A percentile compares a stretch with the other conserved stretches of the same genome.
Evolutionary conservation across 768 basidiomycete genomes (phyloP).

Genomic region (Daedaleopsis nitida): DNA sequence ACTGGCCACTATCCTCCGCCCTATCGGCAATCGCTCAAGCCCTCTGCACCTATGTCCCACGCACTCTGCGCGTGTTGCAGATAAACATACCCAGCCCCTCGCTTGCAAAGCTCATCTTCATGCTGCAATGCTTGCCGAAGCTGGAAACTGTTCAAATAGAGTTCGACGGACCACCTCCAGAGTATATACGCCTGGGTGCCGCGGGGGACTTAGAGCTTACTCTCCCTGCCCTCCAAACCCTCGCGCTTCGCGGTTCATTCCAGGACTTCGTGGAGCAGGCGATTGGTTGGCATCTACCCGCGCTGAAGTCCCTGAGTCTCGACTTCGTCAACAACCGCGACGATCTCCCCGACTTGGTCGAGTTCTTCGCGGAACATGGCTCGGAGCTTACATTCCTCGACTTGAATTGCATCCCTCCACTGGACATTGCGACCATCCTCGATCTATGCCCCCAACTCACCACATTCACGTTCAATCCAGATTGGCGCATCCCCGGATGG

Average conservation of each 20-base stretch:
- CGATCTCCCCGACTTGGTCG: constrained; percentile 59
- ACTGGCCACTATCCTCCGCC: constrained; percentile 59
- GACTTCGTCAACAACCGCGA: constrained; percentile 47
- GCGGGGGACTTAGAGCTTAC: constrained; percentile 56
- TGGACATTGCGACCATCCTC: constrained; percentile 62
- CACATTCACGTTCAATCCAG: constrained; percentile 72
- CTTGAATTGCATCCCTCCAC: constrained; percentile 54
- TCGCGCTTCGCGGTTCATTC: constrained; percentile 60
- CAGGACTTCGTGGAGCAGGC: constrained; percentile 73
- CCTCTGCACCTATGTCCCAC: constrained; percentile 51
- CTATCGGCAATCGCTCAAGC: constrained; percentile 70
- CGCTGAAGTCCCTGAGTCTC: constrained; percentile 58
- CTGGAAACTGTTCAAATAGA: constrained; percentile 61
- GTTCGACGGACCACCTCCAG: constrained; percentile 41
- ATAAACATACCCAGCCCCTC: constrained; percentile 58
- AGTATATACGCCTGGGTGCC: constrained; percentile 54
- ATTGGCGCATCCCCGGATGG: constrained; percentile 56
- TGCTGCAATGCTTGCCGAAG: constrained; percentile 60
- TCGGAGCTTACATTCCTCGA: constrained; percentile 62
- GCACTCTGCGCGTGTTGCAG: constrained; percentile 59
- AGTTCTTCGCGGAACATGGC: constrained; percentile 65
- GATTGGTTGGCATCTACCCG: constrained; percentile 63
- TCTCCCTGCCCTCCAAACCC: constrained; percentile 60
- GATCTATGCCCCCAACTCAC: constrained; percentile 63
- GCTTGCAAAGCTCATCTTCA: constrained; percentile 71